These are phyloP conservation scores for Aspergillus uvarum DNA, from an alignment of 2,329 filamentous ascomycete species.

Conservation along the genomic window DNA sequence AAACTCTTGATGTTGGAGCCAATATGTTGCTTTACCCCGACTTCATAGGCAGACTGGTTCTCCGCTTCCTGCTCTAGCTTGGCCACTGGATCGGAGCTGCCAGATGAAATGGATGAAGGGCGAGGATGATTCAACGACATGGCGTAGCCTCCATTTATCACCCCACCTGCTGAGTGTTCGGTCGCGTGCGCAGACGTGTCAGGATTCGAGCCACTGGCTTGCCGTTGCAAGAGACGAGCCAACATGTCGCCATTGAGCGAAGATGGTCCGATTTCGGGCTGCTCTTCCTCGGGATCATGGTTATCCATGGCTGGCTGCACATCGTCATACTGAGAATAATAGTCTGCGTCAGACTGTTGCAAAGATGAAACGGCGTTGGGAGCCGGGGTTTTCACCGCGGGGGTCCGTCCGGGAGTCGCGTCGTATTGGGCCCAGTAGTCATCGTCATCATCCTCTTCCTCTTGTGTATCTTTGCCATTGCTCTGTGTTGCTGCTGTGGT, in stretches of 20 bases:
- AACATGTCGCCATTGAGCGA: conserved; percentile 57
- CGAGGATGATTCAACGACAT: conserved; percentile 43
- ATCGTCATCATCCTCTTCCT: conserved; percentile 59
- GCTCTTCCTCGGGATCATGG: conserved; percentile 60
- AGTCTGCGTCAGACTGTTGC: conserved; percentile 54
- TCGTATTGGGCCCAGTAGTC: conserved; percentile 67
- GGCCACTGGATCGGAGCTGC: conserved; percentile 52
- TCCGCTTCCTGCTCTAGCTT: conserved; percentile 56
- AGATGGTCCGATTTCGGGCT: conserved; percentile 48
- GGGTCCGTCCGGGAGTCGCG: conserved; percentile 54
- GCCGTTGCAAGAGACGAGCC: conserved; percentile 39
- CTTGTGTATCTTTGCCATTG: conserved; percentile 25
- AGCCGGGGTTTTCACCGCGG: conserved; percentile 41
- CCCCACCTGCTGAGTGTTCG: conserved; percentile 17
- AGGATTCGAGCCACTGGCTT: conserved; percentile 30
- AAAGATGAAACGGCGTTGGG: conserved; percentile 26
- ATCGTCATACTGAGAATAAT: conserved; percentile 61
- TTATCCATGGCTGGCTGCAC: conserved; percentile 65
- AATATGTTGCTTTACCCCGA: conserved; percentile 64
- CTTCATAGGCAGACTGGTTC: conserved; percentile 54
- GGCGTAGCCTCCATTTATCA: conserved; percentile 24
- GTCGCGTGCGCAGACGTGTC: conserved; percentile 25
- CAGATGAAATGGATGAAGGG: conserved; percentile 43
- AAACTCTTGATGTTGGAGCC: conserved; percentile 63
- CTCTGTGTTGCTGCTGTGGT: conserved; percentile 1